Evolutionary conservation across 768 basidiomycete genomes (phyloP).

Genomic region (Trametes meyenii): DNA sequence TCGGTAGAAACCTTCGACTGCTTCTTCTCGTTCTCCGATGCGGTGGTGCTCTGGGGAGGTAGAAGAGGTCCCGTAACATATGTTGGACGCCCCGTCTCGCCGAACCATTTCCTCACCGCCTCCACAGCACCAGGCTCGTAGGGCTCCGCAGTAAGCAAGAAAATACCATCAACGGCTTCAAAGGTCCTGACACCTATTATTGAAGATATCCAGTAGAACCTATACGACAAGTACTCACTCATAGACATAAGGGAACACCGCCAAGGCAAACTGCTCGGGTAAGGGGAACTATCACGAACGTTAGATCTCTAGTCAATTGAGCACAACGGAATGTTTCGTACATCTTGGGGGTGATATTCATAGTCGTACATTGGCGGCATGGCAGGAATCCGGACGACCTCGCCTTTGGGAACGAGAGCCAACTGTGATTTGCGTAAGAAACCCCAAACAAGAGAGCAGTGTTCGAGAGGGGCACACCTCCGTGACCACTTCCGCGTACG

Average conservation of each 20-base stretch:
- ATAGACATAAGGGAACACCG: background rate
- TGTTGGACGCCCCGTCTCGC: conserved; percentile 16
- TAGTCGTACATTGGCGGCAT: conserved; percentile 30
- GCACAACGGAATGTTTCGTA: background rate
- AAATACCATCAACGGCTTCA: conserved; percentile 19
- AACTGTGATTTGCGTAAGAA: background rate
- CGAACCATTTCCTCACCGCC: conserved; percentile 19
- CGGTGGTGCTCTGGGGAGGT: background rate
- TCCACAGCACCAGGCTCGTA: conserved; percentile 28
- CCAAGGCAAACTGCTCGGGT: background rate
- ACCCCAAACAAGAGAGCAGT: background rate
- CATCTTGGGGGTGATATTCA: conserved; percentile 26
- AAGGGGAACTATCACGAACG: background rate
- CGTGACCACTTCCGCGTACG: conserved; percentile 1
- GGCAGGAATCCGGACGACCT: conserved; percentile 23
- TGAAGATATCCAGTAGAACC: background rate
- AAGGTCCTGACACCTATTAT: background rate
- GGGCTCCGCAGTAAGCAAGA: conserved; percentile 18
- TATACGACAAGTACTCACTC: background rate
- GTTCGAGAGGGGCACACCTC: conserved; percentile 5
- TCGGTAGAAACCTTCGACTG: conserved; percentile 15
- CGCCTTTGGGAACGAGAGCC: background rate
- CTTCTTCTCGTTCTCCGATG: conserved; percentile 13
- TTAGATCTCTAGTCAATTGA: background rate
- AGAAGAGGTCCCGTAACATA: conserved; percentile 26